Base-by-base conservation (phyloP, 1,139 yeast species). In the Diutina siamensis region DNA sequence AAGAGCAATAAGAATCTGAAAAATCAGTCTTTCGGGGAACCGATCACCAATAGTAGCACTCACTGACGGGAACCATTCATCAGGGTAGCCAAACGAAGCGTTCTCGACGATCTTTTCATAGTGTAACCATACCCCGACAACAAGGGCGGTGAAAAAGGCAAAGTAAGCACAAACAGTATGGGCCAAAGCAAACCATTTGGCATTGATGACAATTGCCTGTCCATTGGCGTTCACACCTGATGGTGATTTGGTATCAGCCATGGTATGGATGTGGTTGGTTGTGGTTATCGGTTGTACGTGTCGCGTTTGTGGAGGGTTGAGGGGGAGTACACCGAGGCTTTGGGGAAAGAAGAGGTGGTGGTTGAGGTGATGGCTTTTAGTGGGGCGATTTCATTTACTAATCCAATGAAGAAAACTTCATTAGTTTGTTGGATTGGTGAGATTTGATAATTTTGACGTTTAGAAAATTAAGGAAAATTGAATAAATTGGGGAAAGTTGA, bases 21-120 rank as follows among this genome's bases (percentile, higher is more conserved):
- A 92, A 28, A 92, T 67, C 1, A 96, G 85, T 54, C 98, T 72
- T 63, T 92, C 98, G 0, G 98, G 98, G 58, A 88, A 92, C 52
- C 97, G 64, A 59, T 92, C 98, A 45, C 98, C 98, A 59, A 92
- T 92, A 1, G 98, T 78, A 1, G 98, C 97, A 31, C 95, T 83
- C 2, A 92, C 98, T 55, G 94, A 83, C 1, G 98, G 98, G 58
- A 92, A 89, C 98, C 98, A 92, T 63, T 92, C 98, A 49, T 88
- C 94, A 1, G 98, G 98, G 58, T 86, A 92, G 0, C 95, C 94
- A 58, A 71, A 89, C 51, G 78, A 77, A 42, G 92, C 83, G 60
- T 92, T 92, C 55, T 80, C 71, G 12, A 92, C 96, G 57, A 92
- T 92, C 60, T 92, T 89, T 50, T 83, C 68, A 61, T 80, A 88